phyloP scores from a whole-genome alignment of 768 basidiomycete genomes.

The Hygrocybe punicea region DNA sequence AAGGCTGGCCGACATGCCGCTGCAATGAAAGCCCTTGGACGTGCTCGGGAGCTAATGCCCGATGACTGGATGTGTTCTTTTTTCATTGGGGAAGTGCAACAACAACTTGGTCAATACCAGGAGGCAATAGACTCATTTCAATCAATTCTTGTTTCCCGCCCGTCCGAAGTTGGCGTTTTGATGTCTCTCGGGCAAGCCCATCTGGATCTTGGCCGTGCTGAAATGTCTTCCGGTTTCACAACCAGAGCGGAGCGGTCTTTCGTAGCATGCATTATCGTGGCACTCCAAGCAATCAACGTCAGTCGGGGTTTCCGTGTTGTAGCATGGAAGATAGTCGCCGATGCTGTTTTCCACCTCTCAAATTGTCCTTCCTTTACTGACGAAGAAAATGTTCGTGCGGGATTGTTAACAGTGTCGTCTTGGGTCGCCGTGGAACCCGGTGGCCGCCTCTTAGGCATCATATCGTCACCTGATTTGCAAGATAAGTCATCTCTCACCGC shows the following conservation, averaged over 20 bases:
- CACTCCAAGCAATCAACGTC: slow-evolving; percentile 47
- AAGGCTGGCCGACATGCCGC: slow-evolving; percentile 86
- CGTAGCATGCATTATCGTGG: slow-evolving; percentile 50
- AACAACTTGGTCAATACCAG: slow-evolving; percentile 67
- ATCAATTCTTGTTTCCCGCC: slow-evolving; percentile 50
- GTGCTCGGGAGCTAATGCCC: slow-evolving; percentile 68
- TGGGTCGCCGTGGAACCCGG: slow-evolving; percentile 41
- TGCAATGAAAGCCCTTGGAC: slow-evolving; percentile 79
- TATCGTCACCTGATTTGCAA: slow-evolving; percentile 32
- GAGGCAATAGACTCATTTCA: slow-evolving; percentile 71
- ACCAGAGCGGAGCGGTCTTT: slow-evolving; percentile 74
- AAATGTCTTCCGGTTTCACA: slow-evolving; percentile 67
- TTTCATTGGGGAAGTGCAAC: slow-evolving; percentile 81
- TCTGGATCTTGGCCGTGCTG: slow-evolving; percentile 64
- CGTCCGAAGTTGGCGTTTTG: slow-evolving; percentile 68
- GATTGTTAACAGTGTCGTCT: slow-evolving; percentile 34
- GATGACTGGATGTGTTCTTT: slow-evolving; percentile 81
- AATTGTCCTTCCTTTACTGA: slow-evolving; percentile 48
- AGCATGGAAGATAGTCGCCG: slow-evolving; percentile 81
- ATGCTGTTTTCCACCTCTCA: slow-evolving; percentile 70
- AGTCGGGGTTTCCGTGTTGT: slow-evolving; percentile 64
- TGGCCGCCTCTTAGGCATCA: slow-evolving; percentile 41
- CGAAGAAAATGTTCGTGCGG: slow-evolving; percentile 34
- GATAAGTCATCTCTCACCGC: slow-evolving; percentile 26
- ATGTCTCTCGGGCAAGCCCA: slow-evolving; percentile 68